Base-by-base conservation (phyloP, 768 basidiomycete species). In the Tricholoma furcatifolium region DNA sequence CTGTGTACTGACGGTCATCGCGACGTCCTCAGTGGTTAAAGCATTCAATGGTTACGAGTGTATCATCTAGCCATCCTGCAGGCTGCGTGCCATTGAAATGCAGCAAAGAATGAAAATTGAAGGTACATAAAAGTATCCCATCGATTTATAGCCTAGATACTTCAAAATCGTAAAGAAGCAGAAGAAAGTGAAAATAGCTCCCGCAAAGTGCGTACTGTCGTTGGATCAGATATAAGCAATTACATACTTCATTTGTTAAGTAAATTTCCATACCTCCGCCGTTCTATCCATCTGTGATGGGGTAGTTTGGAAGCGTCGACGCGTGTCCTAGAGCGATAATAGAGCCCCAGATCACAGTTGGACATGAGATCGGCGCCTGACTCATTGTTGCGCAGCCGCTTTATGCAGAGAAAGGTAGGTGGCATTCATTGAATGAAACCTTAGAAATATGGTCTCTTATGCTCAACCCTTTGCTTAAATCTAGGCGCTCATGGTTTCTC, bases 121-220 rank as follows among this genome's bases (percentile, higher is more conserved):
- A 15, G 51, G 43, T 59, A 60, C 40, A 52, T 56, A 59, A 43
- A 56, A 57, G 47, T 31, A 55, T 48, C 58, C 51, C 24, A 6
- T 39, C 34, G 38, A 21, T 31, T 39, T n/a, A n/a, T n/a, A 82
- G 52, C 89, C 96, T 43, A 98, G 72, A 67, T 93, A 98, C 60
- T 82, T 82, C 88, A 91, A 91, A 61, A 98, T 98, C 59, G 92
- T 69, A 72, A 83, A 95, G 75, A 98, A 98, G 70, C 88, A 93
- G 70, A 97, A 77, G 67, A 98, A 88, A 9, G 96, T 98, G 67
- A 92, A 81, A 20, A 88, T 70, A 1, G 88, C 88, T 2, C 96
- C 96, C 2, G 73, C 87, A 43, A 90, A 67, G 71, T 96, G 95
- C 39, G 88, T 93, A 65, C 95, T 96, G 66, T 21, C 48, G 17